Base-by-base conservation (phyloP, 2,329 filamentous ascomycete species). In the Sporothrix mexicana region DNA sequence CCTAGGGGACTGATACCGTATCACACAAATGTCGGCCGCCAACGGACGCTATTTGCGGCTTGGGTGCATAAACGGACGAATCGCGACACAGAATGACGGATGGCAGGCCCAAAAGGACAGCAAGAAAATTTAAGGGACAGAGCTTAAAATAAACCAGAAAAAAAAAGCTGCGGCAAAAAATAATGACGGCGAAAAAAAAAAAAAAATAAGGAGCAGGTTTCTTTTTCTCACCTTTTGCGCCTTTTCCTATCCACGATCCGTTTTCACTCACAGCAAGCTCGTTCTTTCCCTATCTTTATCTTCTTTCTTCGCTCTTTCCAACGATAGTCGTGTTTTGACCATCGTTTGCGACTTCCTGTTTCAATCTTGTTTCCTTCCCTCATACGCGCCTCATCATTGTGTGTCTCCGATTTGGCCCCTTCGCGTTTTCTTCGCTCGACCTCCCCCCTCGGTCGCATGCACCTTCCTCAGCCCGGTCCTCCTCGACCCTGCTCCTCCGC, bases 211-310 rank as follows among this genome's bases (percentile, higher is more conserved):
- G 9, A 64, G 41, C 49, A 70, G 67, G 25, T 69, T 57, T 49
- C 53, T n/a, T 62, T 70, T 57, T 59, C 47, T 51, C 23, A 51
- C 64, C 13, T 72, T 73, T 71, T 69, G 66, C 66, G 47, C 47
- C 69, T 36, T 61, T 36, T 61, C 41, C 20, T 72, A 20, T 72
- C 36, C 43, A 47, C 64, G 20, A 49, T 43, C 25, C 51, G 25
- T 45, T 62, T 45, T n/a, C 15, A 17, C 43, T 59, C 30, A 9
- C 17, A 66, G 36, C 41, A 59, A 23, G 10, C 15, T 57, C 59
- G 70, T 47, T 43, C 45, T 62, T 30, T 69, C 70, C 61, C 66
- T 62, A 67, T 61, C 47, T 51, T 72, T 68, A 67, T 69, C 41
- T 45, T n/a, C 47, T 12, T 17, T 55, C 36, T 23, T 53, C 51